phyloP scores from a whole-genome alignment of 2,329 filamentous ascomycete genomes.

The Sclerotinia nivalis region DNA sequence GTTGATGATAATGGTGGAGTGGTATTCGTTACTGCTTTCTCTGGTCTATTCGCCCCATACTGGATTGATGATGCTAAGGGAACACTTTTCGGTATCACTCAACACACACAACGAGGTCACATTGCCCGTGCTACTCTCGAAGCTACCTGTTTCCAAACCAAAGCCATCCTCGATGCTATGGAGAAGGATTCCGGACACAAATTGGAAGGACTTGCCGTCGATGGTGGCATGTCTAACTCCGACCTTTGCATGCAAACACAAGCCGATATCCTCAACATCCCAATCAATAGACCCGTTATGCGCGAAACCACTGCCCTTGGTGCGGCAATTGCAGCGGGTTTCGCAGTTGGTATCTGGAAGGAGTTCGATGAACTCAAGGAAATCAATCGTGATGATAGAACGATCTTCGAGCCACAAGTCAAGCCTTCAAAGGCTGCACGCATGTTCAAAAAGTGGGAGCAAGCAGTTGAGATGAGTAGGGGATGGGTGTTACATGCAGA shows the following conservation, averaged over 20 bases:
- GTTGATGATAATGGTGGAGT: constrained; percentile 77
- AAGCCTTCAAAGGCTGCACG: constrained; percentile 55
- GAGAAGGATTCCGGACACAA: constrained; percentile 78
- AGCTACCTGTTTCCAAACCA: constrained; percentile 89
- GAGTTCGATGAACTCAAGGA: constrained; percentile 70
- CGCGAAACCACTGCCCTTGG: constrained; percentile 87
- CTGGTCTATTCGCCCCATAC: constrained; percentile 87
- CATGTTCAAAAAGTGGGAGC: constrained; percentile 70
- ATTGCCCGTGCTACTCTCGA: constrained; percentile 88
- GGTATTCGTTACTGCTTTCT: constrained; percentile 87
- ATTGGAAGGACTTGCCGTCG: constrained; percentile 74
- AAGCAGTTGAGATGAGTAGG: constrained; percentile 74
- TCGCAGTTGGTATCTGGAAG: constrained; percentile 78
- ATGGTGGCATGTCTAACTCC: constrained; percentile 87
- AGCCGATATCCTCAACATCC: constrained; percentile 80
- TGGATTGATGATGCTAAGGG: constrained; percentile 94
- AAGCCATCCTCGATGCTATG: constrained; percentile 90
- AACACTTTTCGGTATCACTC: constrained; percentile 79
- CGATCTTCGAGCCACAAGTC: constrained; percentile 67
- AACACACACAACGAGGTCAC: constrained; percentile 81
- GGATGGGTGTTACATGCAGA: constrained; percentile 58
- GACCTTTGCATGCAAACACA: constrained; percentile 88
- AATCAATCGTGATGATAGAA: constrained; percentile 69
- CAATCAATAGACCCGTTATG: constrained; percentile 82
- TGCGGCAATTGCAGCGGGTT: constrained; percentile 85